phyloP scores from a whole-genome alignment of 1,139 yeast genomes.

The Suhomyces wounanorum region DNA sequence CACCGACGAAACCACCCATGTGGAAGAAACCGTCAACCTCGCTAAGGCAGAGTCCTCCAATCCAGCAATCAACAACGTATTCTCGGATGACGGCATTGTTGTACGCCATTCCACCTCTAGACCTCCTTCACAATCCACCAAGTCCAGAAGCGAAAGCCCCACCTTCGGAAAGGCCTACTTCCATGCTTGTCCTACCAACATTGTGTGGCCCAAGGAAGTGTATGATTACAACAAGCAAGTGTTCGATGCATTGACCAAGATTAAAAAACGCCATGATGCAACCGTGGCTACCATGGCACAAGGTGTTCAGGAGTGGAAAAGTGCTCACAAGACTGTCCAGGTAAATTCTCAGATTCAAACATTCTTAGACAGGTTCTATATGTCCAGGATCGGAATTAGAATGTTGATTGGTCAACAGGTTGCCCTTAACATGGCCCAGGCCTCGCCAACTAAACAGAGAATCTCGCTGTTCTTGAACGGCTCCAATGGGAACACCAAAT shows the following conservation, averaged over 20 bases:
- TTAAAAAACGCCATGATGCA: constrained; percentile 86
- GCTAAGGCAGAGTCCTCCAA: constrained; percentile 35
- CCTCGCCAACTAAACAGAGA: constrained; percentile 46
- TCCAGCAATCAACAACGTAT: constrained; percentile 47
- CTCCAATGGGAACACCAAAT: constrained; percentile 15
- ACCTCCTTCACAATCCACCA: constrained; percentile 4
- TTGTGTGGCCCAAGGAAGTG: constrained; percentile 74
- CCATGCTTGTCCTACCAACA: constrained; percentile 54
- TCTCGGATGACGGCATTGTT: constrained; percentile 54
- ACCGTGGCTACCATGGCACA: constrained; percentile 93
- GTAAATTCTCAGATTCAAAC: constrained; percentile 70
- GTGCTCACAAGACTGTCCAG: constrained; percentile 46
- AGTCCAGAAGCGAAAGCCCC: constrained; percentile 23
- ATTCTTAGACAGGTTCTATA: constrained; percentile 78
- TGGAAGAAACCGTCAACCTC: constrained; percentile 27
- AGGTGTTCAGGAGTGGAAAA: constrained; percentile 90
- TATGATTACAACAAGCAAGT: constrained; percentile 70
- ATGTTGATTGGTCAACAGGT: constrained; percentile 90
- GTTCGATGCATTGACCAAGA: constrained; percentile 64
- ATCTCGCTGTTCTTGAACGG: constrained; percentile 41
- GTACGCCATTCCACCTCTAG: constrained; percentile 28
- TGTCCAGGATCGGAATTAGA: constrained; percentile 85
- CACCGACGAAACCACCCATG: constrained; percentile 3
- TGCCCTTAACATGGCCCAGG: constrained; percentile 71
- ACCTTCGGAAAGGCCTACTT: constrained; percentile 59